Percentiles rank a stretch among this genome's conserved stretches.
phyloP scores from a whole-genome alignment of 805 yeast genomes.

The Zygotorulaspora sp. region DNA sequence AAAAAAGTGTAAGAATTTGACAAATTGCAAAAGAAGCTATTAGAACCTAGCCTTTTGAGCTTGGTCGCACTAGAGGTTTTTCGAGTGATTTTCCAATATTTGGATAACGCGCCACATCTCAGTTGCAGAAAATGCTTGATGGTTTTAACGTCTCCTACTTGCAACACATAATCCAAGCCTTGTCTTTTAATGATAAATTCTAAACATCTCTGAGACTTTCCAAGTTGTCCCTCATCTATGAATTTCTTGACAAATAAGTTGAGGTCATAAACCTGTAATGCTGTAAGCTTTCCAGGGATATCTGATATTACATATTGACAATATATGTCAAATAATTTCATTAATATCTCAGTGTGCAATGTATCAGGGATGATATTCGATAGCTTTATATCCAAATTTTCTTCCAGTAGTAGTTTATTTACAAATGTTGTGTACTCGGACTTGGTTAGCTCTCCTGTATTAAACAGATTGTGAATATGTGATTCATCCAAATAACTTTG shows the following conservation, averaged over 20 bases:
- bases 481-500: slow-evolving; percentile 10
- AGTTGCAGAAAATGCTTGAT: slow-evolving; percentile 22
- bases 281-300: slow-evolving; percentile 6
- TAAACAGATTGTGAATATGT: slow-evolving; percentile 9
- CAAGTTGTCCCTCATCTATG: slow-evolving; percentile 19
- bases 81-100: slow-evolving; percentile 17
- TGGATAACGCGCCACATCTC: slow-evolving; percentile 28
- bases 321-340: slow-evolving; percentile 15
- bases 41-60: slow-evolving; percentile 8
- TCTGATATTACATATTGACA: slow-evolving; percentile 5
- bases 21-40: slow-evolving; percentile 2
- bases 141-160: slow-evolving; percentile 16
- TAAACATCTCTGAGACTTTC: slow-evolving; percentile 24
- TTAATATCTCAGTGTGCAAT: slow-evolving; percentile 14
- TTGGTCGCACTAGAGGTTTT: not conserved
- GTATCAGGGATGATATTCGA: slow-evolving; percentile 14
- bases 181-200: slow-evolving; percentile 15
- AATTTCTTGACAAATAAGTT: slow-evolving; percentile 17
- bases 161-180: slow-evolving; percentile 8
- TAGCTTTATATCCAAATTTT: slow-evolving; percentile 6
- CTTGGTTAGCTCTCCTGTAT: slow-evolving; percentile 7
- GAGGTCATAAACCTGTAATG: slow-evolving; percentile 18
- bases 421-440: slow-evolving; percentile 15
- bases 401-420: slow-evolving; percentile 12
- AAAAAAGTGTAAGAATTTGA: slow-evolving; percentile 13